A percentile compares a stretch with the other conserved stretches of the same genome.
phyloP scores from a whole-genome alignment of 495 filamentous ascomycete species.

The Bombardia bombarda region DNA sequence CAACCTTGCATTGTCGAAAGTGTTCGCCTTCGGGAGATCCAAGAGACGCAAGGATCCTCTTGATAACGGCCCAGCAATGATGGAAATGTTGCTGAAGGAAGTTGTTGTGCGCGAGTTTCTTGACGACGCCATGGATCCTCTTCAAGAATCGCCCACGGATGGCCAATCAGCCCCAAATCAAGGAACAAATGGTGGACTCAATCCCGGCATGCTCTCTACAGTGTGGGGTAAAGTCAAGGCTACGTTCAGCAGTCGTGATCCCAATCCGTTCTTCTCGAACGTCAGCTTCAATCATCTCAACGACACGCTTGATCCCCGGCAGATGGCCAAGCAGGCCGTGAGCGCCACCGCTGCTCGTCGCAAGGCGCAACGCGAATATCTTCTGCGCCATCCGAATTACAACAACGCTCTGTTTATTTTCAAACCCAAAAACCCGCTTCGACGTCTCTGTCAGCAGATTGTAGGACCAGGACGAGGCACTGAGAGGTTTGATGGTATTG shows the following conservation, averaged over 20 bases:
- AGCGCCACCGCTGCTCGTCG: conserved; percentile 74
- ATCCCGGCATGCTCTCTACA: conserved; percentile 47
- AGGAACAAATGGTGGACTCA: conserved; percentile 20
- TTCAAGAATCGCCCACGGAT: conserved; percentile 32
- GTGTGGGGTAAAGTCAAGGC: conserved; percentile 49
- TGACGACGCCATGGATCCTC: conserved; percentile 53
- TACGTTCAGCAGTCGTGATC: conserved; percentile 56
- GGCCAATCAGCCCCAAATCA: conserved; percentile 26
- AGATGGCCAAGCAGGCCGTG: conserved; percentile 84
- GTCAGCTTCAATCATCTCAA: conserved; percentile 63
- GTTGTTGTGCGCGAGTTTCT: conserved; percentile 91
- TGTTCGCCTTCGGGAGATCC: conserved; percentile 70
- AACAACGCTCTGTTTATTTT: conserved; percentile 92
- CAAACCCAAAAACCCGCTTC: conserved; percentile 62
- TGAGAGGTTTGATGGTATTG: conserved; percentile 77
- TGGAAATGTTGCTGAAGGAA: conserved; percentile 94
- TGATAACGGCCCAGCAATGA: conserved; percentile 77
- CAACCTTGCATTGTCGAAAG: conserved; percentile 79
- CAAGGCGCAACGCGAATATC: conserved; percentile 81
- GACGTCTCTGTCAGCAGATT: conserved; percentile 77
- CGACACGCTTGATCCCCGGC: conserved; percentile 71
- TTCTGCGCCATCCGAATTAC: conserved; percentile 79
- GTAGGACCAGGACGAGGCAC: conserved; percentile 86
- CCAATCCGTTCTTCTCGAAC: conserved; percentile 92
- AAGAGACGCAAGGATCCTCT: conserved; percentile 67